Evolutionary conservation across 805 yeast species (phyloP).

Genomic region (Nakazawaea pomicola): DNA sequence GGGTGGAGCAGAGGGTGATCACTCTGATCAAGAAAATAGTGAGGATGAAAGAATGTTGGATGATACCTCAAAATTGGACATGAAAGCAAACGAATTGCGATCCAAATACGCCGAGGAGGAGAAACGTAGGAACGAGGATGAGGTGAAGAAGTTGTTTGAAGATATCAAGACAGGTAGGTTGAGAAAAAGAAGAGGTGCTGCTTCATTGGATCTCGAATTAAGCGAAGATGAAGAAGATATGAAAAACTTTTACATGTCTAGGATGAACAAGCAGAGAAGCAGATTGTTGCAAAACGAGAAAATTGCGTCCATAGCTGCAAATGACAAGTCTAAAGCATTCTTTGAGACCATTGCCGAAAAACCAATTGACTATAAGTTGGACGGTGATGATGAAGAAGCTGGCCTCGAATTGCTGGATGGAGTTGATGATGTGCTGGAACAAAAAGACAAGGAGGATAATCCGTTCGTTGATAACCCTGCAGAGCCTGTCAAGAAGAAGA

Average conservation of each 20-base stretch:
- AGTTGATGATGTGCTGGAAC: slow-evolving; percentile 22
- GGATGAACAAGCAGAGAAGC: slow-evolving; percentile 39
- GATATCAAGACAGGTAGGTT: slow-evolving; percentile 73
- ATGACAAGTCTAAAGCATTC: slow-evolving; percentile 60
- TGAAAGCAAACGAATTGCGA: slow-evolving; percentile 55
- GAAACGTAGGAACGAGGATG: slow-evolving; percentile 54
- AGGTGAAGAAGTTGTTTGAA: slow-evolving; percentile 61
- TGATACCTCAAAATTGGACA: slow-evolving; percentile 53
- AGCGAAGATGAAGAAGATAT: slow-evolving; percentile 69
- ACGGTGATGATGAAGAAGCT: slow-evolving; percentile 22
- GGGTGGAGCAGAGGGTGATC: slow-evolving; percentile 68
- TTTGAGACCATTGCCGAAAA: slow-evolving; percentile 56
- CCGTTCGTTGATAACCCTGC: slow-evolving; percentile 5
- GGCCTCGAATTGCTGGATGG: no score
- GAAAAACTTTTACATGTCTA: slow-evolving; percentile 28
- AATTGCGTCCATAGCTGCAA: slow-evolving; percentile 37
- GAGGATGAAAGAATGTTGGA: slow-evolving; percentile 79
- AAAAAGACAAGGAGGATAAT: slow-evolving; percentile 12
- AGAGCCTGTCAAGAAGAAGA: slow-evolving; percentile 22
- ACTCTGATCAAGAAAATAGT: slow-evolving; percentile 55
- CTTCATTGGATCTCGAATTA: slow-evolving; percentile 38
- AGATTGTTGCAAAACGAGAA: slow-evolving; percentile 43
- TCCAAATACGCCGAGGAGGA: slow-evolving; percentile 55
- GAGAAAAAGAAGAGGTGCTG: slow-evolving; percentile 47
- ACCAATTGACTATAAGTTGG: slow-evolving; percentile 26